Evolutionary conservation across 1,139 yeast species (phyloP), one percentile per base, ranked within the genome.

Genomic region (Pichia inconspicua): DNA sequence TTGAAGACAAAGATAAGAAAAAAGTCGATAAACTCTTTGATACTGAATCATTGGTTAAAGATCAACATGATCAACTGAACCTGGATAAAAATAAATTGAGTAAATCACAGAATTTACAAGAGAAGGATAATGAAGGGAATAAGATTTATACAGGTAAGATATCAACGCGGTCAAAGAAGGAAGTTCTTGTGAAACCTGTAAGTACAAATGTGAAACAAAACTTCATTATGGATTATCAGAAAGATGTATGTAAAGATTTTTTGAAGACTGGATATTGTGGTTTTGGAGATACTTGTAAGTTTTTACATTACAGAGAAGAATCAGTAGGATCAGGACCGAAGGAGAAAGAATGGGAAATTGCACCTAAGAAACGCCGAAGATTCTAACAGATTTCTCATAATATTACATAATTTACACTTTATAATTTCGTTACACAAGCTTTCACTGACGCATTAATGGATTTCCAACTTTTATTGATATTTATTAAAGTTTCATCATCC

Each of bases 201-300:
- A 74, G 88, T 0, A 65, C 76, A 0, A 81, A 81, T 59, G 73
- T 88, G 34, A 72, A 80, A 45, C 74, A 82, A n/a, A 84, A 92
- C 0, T 80, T 87, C 1, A 70, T 83, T n/a, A 76, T 86, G 36
- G 98, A 92, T 60, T 92, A 84, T 63, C 96, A 88, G 61, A 95
- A 95, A 0, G 97, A 92, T 62, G 84, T 94, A 3, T 94, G 98
- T 63, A 94, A 92, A 60, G 97, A 94, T 64, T 94, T 78, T 65
- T 77, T 82, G 52, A 88, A 84, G 57, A 90, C 95, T 0, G 98
- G 98, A 0, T 90, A 81, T 62, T 94, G 98, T 72, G 97, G 97
- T 6, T 94, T 84, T 63, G 99, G 99, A 9, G 98, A 94, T 60
- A 84, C 95, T n/a, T 94, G 99, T 69, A 94, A 92, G 68, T 94